A percentile compares a stretch with the other conserved stretches of the same genome.
Conservation (phyloP, 1,284 basidiomycete species). For the Marasmius sp. region DNA sequence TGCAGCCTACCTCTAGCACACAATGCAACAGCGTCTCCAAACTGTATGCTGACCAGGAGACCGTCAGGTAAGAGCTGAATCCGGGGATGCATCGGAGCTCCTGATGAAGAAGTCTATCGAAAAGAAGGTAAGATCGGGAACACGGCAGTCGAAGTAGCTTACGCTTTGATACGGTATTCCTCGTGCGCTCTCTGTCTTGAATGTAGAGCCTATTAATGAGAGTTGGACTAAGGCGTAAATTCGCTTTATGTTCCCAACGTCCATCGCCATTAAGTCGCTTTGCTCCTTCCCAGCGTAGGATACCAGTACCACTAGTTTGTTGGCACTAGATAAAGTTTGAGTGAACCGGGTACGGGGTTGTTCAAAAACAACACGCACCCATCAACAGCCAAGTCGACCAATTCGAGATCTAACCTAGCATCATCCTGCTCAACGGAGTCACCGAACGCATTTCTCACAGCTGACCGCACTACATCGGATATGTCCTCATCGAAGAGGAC, state of each 20-base stretch:
- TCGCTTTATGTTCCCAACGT: constrained; percentile 46
- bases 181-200: constrained; percentile 48
- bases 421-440: constrained; percentile 37
- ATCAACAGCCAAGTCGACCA: constrained; percentile 66
- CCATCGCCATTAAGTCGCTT: constrained; percentile 39
- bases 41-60: constrained; percentile 60
- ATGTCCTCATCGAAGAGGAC: constrained; percentile 55
- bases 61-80: constrained; percentile 60
- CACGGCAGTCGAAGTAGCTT: constrained; percentile 24
- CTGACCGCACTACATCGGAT: constrained; percentile 36
- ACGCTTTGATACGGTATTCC: constrained; percentile 77
- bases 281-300: constrained; percentile 66
- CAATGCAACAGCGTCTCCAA: constrained; percentile 75
- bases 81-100: constrained; percentile 68
- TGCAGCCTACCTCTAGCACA: constrained; percentile 56
- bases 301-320: constrained; percentile 58
- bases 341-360: background rate
- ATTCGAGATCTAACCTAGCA: constrained; percentile 59
- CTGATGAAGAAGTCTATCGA: constrained; percentile 57
- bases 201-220: constrained; percentile 36
- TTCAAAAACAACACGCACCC: constrained; percentile 38
- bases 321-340: constrained; percentile 35
- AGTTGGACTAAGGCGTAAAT: constrained; percentile 64
- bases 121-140: constrained; percentile 3
- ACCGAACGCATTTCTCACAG: constrained; percentile 44